Conservation (phyloP, 2,329 filamentous ascomycete species). For the Microdochium bolleyi region DNA sequence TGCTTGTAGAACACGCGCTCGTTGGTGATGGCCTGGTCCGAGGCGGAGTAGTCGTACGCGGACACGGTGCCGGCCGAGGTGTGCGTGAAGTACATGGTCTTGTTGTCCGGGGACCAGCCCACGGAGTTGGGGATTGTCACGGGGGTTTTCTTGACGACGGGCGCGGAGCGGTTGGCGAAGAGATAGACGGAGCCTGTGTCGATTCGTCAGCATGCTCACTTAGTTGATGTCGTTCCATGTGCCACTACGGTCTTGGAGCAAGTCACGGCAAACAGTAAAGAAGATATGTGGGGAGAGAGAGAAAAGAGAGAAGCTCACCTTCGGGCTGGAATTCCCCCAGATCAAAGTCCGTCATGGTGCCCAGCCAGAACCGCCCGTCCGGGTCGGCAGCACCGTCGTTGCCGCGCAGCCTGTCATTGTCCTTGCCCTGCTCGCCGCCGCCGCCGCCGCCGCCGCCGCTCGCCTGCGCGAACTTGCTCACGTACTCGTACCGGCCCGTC, state of each 20-base stretch:
- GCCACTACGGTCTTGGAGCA: too few relatives aligned
- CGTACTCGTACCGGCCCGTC: conserved; percentile 44
- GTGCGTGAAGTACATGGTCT: conserved; percentile 77
- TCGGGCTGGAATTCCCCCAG: conserved; percentile 51
- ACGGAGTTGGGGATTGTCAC: conserved; percentile 79
- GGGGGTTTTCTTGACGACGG: conserved; percentile 49
- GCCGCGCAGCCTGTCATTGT: conserved; percentile 50
- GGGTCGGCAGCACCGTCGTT: conserved; percentile 82
- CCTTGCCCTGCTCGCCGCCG: too few relatives aligned
- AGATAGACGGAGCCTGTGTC: conserved; percentile 71
- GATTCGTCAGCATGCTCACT: too few relatives aligned
- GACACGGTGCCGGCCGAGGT: conserved; percentile 63
- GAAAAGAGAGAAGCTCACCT: conserved; percentile 28
- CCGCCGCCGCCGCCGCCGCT: conserved; percentile 11
- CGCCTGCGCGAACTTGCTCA: conserved; percentile 36
- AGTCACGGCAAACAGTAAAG: too few relatives aligned
- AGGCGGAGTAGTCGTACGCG: conserved; percentile 63
- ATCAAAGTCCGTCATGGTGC: conserved; percentile 72
- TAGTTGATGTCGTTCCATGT: background rate
- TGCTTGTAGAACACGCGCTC: conserved; percentile 68
- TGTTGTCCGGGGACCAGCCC: conserved; percentile 67
- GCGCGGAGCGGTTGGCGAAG: conserved; percentile 54
- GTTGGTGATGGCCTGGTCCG: conserved; percentile 58
- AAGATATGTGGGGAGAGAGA: too few relatives aligned
- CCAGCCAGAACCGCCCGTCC: conserved; percentile 76